These are phyloP conservation scores for Monilinia fructicola DNA, from an alignment of 2,329 filamentous ascomycete species.

Conservation along the genomic window DNA sequence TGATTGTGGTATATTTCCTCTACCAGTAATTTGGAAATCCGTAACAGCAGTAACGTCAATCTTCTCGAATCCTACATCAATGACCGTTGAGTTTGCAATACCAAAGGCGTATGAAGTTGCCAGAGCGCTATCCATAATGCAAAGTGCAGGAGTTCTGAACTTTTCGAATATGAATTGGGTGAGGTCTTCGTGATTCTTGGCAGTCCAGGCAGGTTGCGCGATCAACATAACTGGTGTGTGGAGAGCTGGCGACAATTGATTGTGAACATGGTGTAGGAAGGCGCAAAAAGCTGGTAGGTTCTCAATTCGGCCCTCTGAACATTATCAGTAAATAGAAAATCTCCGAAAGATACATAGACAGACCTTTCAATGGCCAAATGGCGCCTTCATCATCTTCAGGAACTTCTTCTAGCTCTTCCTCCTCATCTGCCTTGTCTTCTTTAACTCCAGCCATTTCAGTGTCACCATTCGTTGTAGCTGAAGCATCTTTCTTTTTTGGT, in stretches of 20 bases:
- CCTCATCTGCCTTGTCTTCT: slow-evolving; percentile 44
- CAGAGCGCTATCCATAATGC: slow-evolving; percentile 83
- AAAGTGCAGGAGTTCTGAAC: slow-evolving; percentile 90
- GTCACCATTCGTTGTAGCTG: slow-evolving; percentile 38
- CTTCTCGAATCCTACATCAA: slow-evolving; percentile 91
- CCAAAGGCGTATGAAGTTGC: slow-evolving; percentile 83
- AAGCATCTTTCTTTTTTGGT: slow-evolving; percentile 53
- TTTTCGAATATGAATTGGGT: slow-evolving; percentile 97
- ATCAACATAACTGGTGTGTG: slow-evolving; percentile 93
- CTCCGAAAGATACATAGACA: slow-evolving; percentile 23
- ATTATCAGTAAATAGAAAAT: slow-evolving; percentile 21
- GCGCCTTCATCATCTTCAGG: slow-evolving; percentile 84
- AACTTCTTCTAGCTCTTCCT: slow-evolving; percentile 53
- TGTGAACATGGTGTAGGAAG: slow-evolving; percentile 88
- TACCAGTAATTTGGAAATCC: slow-evolving; percentile 71
- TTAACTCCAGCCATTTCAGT: slow-evolving; percentile 39
- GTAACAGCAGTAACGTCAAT: slow-evolving; percentile 88
- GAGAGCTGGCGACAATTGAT: slow-evolving; percentile 83
- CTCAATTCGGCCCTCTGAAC: slow-evolving; percentile 71
- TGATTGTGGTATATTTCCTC: slow-evolving; percentile 62
- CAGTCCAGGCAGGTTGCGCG: slow-evolving; percentile 85
- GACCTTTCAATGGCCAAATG: slow-evolving; percentile 75
- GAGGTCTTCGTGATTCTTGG: slow-evolving; percentile 80
- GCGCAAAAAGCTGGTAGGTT: slow-evolving; percentile 94
- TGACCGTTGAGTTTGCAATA: slow-evolving; percentile 73